A percentile compares a stretch with the other conserved stretches of the same genome.
phyloP scores from a whole-genome alignment of 176 grass and related monocot species.

The Coix lacrymajobi region DNA sequence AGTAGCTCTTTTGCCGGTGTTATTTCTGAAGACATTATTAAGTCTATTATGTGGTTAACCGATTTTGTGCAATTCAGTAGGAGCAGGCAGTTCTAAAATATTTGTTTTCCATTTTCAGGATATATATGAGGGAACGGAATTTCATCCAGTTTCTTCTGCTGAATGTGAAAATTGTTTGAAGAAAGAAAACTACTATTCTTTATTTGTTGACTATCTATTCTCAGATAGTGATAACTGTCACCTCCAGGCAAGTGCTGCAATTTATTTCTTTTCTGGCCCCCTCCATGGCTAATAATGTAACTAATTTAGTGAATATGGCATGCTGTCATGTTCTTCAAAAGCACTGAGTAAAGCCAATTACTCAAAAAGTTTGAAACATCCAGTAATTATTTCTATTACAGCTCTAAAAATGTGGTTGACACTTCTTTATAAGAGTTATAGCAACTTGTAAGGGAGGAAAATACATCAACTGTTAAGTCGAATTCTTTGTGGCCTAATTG shows the following conservation, averaged over 20 bases:
- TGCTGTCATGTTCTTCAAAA: conserved; percentile 8
- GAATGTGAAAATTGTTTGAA: conserved; percentile 50
- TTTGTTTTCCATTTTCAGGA: conserved; percentile 55
- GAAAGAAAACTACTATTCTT: conserved; percentile 59
- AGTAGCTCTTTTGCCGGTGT: conserved; percentile 89
- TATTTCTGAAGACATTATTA: conserved; percentile 97
- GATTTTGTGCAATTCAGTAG: conserved; percentile 19
- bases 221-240: conserved; percentile 51
- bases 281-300: conserved; percentile 5
- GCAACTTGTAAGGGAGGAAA: not conserved
- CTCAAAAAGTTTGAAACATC: not conserved
- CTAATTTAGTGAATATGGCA: conserved; percentile 15
- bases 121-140: conserved; percentile 93
- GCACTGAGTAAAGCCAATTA: conserved; percentile 10
- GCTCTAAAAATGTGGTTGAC: not conserved
- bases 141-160: conserved; percentile 69
- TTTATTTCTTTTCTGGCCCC: not conserved
- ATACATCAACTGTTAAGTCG: not conserved
- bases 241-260: conserved; percentile 48
- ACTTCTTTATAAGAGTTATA: not conserved
- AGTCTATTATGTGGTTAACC: conserved; percentile 14
- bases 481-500: conserved; percentile 1
- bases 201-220: conserved; percentile 51
- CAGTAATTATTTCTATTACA: not conserved
- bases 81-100: conserved; percentile 12